Base-by-base conservation (phyloP, 163 green algal species). In the Smithsoniella earleae region DNA sequence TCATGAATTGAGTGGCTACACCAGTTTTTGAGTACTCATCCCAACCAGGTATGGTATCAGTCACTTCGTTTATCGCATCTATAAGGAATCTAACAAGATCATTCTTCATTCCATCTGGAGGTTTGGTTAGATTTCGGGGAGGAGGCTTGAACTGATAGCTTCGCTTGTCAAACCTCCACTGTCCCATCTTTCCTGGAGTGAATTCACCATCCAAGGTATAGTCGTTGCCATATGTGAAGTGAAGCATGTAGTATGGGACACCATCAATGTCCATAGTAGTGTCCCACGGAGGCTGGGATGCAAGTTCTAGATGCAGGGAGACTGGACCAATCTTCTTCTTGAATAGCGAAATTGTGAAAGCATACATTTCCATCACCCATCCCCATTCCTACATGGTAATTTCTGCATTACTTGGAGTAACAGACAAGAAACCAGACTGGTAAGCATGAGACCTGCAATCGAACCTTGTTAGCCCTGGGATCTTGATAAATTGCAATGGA, bases 101-200 rank as follows among this genome's bases (percentile, higher is more conserved):
- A 74, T 95, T 95, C 40, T 86, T 78, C 82, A 95, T 93, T 62
- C 73, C 73, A 27, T 66, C 46, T 13, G 89, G 89, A 0, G 89
- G 88, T 6, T 82, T 74, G 2, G 73, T 73, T 18, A 95, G 75
- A 65, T 89, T 82, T 31, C 89, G 80, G 3, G 87, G 85, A 38
- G 86, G 84, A 10, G 89, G 88, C 33, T 40, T 79, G 0, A 31
- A 36, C 25, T 66, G 69, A 69, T 92, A 96, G 0, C 74, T 80
- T n/a, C 91, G 88, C 84, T 97, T 97, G 83, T 96, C 90, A 74
- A 95, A 97, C 3, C 88, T 83, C 92, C 92, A 97, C 54, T 83
- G 65, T 1, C 86, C 88, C 62, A 86, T 82, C 79, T 91, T 90
- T 64, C 87, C 89, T 75, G 85, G 75, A 1, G 79, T 84, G 73